Evolutionary conservation across 2,329 filamentous ascomycete species (phyloP).

Genomic region (Pyricularia pennisetigena): DNA sequence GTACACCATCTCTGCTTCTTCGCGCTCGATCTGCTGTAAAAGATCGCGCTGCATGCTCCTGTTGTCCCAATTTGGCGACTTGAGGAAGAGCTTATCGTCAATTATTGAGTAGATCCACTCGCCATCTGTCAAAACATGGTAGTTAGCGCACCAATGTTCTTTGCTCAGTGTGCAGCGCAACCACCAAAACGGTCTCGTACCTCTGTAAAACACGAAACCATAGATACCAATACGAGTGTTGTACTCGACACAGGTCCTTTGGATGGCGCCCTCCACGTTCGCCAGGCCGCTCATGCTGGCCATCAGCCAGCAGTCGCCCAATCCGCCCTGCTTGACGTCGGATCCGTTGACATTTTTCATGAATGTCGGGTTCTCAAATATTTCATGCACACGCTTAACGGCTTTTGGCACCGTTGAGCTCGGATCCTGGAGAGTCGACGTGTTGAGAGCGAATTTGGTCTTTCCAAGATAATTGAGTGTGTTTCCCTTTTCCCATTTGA

Average conservation of each 20-base stretch:
- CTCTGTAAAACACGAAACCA: conserved; percentile 77
- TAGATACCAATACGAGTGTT: conserved; percentile 72
- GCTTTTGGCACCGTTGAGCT: conserved; percentile 53
- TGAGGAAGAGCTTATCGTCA: conserved; percentile 82
- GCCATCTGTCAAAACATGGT: conserved; percentile 44
- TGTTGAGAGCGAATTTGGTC: conserved; percentile 40
- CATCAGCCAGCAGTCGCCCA: conserved; percentile 80
- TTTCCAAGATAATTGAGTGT: conserved; percentile 43
- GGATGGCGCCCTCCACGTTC: conserved; percentile 60
- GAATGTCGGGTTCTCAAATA: conserved; percentile 66
- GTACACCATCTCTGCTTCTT: conserved; percentile 54
- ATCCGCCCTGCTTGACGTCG: conserved; percentile 67
- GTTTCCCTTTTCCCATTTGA: conserved; percentile 53
- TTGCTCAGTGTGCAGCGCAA: not conserved
- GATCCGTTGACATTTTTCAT: conserved; percentile 54
- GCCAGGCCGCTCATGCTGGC: conserved; percentile 68
- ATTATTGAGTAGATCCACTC: conserved; percentile 90
- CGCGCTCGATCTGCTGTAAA: conserved; percentile 65
- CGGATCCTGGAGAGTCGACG: conserved; percentile 32
- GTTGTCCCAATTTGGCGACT: conserved; percentile 73
- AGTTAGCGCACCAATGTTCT: conserved; percentile 7
- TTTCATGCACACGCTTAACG: conserved; percentile 66
- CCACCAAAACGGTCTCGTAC: conserved; percentile 21
- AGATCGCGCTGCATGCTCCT: conserved; percentile 64
- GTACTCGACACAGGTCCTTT: conserved; percentile 65